Base-by-base conservation (phyloP, 2,329 filamentous ascomycete genomes). In the Diaporthe sp. region DNA sequence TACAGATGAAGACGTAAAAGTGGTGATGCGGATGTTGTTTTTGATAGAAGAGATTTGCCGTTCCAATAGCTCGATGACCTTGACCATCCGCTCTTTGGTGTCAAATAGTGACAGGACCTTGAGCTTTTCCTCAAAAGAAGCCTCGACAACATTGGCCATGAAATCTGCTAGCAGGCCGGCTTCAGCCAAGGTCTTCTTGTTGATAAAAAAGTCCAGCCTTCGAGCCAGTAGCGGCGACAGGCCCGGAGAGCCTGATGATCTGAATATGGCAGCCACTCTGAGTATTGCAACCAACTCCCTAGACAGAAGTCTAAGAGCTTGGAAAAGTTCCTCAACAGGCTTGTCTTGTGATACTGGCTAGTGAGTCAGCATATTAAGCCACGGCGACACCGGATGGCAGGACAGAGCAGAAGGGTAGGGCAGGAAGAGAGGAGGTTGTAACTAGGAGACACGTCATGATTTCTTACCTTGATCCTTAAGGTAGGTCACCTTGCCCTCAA, bases 131-230 rank as follows among this genome's bases (percentile, higher is more conserved):
- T 98, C 95, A 77, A 97, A 94, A 13, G 92, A 93, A 68, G 94
- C 92, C 77, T 98, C 95, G 3, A 97, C 91, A 33, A 98, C 90
- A 81, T 98, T 97, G 52, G 95, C 93, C 95, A 99, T 98, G 82
- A 98, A 98, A 82, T 99, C 97, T 9, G 97, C 96, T 13, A 99
- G 88, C 12, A 92, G 86, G 2, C 96, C 96, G 1, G 96, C 96
- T 78, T 98, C 95, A 55, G 91, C 88, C 68, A 97, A 83, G 75
- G 95, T 92, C 81, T 97, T 97, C 82, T 93, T 92, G 42, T 92
- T 89, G 77, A 99, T 98, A 83, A 95, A 97, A 71, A 96, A 85
- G 80, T 98, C 96, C 57, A 99, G 90, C 70, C 96, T 91, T 68
- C 95, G 91, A 0, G 95, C 95, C 70, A 98, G 89, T n/a, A 96